phyloP scores from a whole-genome alignment of 2,329 filamentous ascomycete genomes.

The Nannizziopsis arthrosporioides region DNA sequence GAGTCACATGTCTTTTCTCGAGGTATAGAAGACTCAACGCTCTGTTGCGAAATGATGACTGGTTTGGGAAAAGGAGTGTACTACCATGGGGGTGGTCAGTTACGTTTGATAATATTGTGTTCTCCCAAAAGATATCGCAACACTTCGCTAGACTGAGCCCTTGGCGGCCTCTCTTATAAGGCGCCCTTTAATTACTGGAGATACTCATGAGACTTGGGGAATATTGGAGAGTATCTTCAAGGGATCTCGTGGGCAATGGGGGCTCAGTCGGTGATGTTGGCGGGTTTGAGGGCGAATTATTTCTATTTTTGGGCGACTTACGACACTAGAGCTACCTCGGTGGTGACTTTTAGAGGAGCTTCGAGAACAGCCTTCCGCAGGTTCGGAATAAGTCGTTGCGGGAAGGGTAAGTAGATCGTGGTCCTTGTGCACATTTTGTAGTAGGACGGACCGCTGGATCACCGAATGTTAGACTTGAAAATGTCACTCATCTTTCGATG shows the following conservation, averaged over 20 bases:
- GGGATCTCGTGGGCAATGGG: no score
- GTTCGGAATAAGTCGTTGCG: constrained; percentile 2
- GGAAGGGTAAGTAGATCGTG: not conserved
- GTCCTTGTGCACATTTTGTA: not conserved
- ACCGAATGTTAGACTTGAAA: not conserved
- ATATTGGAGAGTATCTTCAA: no score
- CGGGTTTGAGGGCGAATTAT: no score
- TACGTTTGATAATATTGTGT: not conserved
- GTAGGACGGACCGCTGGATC: not conserved
- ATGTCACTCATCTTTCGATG: not conserved
- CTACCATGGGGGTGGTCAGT: not conserved
- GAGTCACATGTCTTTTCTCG: not conserved
- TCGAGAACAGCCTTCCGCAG: not conserved
- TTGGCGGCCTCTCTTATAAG: no score
- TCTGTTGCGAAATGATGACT: not conserved
- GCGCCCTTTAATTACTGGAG: no score
- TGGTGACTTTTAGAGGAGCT: not conserved
- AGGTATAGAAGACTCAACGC: not conserved
- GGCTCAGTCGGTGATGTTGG: no score
- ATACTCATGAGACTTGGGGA: no score
- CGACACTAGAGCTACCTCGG: constrained; percentile 7
- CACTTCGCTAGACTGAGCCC: no score
- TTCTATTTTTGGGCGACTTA: not conserved
- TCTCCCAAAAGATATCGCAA: no score
- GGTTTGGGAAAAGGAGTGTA: constrained; percentile 1